Conservation (phyloP, 257 asterid species). For the Nicotiana benthamiana region DNA sequence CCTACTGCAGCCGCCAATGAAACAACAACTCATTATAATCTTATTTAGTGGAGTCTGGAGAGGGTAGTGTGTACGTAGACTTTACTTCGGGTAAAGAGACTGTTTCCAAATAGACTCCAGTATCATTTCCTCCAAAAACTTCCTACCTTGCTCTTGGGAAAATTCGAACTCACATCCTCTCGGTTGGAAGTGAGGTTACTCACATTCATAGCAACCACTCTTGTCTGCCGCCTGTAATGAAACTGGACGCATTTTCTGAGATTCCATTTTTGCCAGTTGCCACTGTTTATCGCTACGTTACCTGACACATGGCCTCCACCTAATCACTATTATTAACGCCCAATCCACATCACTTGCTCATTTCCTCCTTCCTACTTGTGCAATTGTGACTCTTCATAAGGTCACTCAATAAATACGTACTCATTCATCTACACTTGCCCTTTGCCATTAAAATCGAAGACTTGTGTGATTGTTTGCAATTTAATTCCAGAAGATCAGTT, state of each 20-base stretch:
- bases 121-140: too few species aligned
- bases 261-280: background rate
- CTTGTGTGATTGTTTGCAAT: background rate
- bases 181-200: too few species aligned
- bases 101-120: too few species aligned
- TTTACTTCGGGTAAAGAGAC: too few species aligned
- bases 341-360: background rate
- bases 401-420: background rate
- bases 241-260: background rate
- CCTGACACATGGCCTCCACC: background rate
- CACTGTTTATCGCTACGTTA: background rate
- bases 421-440: background rate
- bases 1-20: background rate
- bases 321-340: background rate
- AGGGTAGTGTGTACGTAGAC: too few species aligned
- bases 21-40: too few species aligned
- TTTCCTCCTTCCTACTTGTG: background rate
- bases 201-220: too few species aligned
- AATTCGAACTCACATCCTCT: too few species aligned
- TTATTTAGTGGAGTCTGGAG: too few species aligned
- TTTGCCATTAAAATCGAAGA: background rate
- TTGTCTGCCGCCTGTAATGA: constrained; percentile 4
- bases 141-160: too few species aligned
- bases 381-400: background rate
- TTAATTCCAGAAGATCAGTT: background rate